Evolutionary conservation across 352 stramenopile genomes (phyloP).

Genomic region (Plasmopara viticola): DNA sequence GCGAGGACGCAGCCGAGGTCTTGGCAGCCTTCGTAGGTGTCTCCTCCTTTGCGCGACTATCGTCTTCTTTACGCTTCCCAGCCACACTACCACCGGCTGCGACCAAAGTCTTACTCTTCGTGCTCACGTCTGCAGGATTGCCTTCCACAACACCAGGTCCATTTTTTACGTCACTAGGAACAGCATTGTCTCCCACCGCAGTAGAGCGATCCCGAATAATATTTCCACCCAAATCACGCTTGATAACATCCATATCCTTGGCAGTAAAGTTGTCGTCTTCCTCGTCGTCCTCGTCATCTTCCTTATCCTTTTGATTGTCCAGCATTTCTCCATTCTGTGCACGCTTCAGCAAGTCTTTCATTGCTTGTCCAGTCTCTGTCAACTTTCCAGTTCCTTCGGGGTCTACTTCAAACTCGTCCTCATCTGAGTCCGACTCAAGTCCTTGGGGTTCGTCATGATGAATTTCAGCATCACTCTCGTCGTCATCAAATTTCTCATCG

Average conservation of each 20-base stretch:
- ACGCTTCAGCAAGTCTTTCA: slow-evolving; percentile 79
- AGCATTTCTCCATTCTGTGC: slow-evolving; percentile 71
- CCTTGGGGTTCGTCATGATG: slow-evolving; percentile 59
- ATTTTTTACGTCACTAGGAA: slow-evolving; percentile 25
- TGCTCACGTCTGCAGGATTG: slow-evolving; percentile 17
- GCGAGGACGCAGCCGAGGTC: slow-evolving; percentile 25
- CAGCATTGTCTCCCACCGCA: slow-evolving; percentile 8
- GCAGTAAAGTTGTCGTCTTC: slow-evolving; percentile 68
- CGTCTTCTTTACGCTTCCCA: slow-evolving; percentile 46
- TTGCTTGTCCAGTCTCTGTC: slow-evolving; percentile 74
- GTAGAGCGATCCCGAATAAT: slow-evolving; percentile 66
- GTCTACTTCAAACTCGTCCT: slow-evolving; percentile 73
- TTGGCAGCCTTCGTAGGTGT: slow-evolving; percentile 40
- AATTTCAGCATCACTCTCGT: slow-evolving; percentile 82
- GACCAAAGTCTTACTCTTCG: slow-evolving; percentile 19
- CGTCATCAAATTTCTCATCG: slow-evolving; percentile 84
- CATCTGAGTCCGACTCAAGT: slow-evolving; percentile 66
- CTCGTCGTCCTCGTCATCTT: slow-evolving; percentile 45
- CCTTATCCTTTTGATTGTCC: slow-evolving; percentile 47
- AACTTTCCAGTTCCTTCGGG: slow-evolving; percentile 63
- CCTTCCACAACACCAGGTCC: slow-evolving; percentile 17
- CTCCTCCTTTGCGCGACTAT: slow-evolving; percentile 40
- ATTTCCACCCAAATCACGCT: slow-evolving; percentile 70
- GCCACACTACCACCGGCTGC: slow-evolving; percentile 16
- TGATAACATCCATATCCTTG: slow-evolving; percentile 79